Evolutionary conservation across 2,329 filamentous ascomycete genomes (phyloP).

Genomic region (Botrytis hyacinthi): DNA sequence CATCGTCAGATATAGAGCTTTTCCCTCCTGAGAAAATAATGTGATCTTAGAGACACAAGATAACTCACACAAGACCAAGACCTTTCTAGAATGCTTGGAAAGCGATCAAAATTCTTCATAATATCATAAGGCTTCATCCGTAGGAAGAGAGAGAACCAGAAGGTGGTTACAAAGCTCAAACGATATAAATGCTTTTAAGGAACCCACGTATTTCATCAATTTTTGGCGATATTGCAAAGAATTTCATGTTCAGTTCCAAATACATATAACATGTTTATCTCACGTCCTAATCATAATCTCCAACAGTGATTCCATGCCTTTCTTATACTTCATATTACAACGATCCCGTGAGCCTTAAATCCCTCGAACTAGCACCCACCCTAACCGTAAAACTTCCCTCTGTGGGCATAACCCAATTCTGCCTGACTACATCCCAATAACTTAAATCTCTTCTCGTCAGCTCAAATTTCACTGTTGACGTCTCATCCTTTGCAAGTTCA

Average conservation of each 20-base stretch:
- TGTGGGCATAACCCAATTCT: slow-evolving; percentile 64
- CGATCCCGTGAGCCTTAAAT: slow-evolving; percentile 36
- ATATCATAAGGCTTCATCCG: too few species aligned
- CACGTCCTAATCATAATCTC: background rate
- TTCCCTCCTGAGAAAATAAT: too few species aligned
- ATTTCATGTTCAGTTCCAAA: background rate
- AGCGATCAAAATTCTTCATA: rapidly evolving
- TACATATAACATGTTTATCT: background rate
- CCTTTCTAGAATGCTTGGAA: background rate
- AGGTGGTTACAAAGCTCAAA: background rate
- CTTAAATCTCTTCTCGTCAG: slow-evolving; percentile 61
- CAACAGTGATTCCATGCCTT: background rate
- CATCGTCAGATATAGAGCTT: background rate
- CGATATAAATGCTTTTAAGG: rapidly evolving
- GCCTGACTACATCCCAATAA: slow-evolving; percentile 57
- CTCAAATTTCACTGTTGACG: slow-evolving; percentile 49
- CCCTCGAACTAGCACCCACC: slow-evolving; percentile 43
- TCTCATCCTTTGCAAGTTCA: slow-evolving; percentile 48
- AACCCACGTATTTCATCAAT: too few species aligned
- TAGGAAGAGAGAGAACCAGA: background rate
- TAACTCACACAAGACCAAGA: background rate
- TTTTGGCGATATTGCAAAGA: background rate
- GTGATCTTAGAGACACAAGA: background rate
- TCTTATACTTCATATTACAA: slow-evolving; percentile 8
- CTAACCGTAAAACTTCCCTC: slow-evolving; percentile 45